These are phyloP conservation scores for Shiraia sp. DNA, from an alignment of 2,329 filamentous ascomycete species.

Conservation along the genomic window DNA sequence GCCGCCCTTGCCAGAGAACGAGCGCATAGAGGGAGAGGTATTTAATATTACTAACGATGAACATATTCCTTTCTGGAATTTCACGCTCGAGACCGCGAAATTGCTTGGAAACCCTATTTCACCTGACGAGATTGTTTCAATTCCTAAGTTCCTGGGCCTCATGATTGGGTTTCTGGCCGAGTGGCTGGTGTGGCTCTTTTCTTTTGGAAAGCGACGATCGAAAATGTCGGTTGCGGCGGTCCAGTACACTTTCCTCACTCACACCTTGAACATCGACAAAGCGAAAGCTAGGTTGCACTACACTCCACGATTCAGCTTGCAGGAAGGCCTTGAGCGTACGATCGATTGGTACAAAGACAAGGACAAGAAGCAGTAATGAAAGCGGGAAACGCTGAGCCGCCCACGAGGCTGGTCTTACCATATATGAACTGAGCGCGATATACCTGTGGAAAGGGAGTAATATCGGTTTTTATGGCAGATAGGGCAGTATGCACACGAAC, in stretches of 20 bases:
- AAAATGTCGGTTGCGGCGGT: conserved; percentile 6
- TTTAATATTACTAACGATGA: conserved; percentile 20
- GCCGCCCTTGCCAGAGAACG: conserved; percentile 3
- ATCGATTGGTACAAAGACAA: conserved; percentile 7
- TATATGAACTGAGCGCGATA: too few relatives aligned
- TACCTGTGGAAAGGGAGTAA: too few relatives aligned
- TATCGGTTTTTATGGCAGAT: too few relatives aligned
- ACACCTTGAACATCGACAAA: conserved; percentile 12
- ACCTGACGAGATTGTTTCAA: conserved; percentile 1
- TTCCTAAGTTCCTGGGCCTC: conserved; percentile 5
- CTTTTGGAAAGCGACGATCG: conserved; percentile 9
- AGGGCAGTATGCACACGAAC: too few relatives aligned
- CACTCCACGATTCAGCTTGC: conserved; percentile 5
- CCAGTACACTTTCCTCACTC: conserved; percentile 6
- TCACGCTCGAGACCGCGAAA: conserved; percentile 1
- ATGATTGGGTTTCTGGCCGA: conserved; percentile 6
- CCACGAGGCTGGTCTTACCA: too few relatives aligned
- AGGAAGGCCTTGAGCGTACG: conserved; percentile 8
- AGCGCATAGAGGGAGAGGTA: conserved; percentile 16
- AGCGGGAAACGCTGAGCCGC: too few relatives aligned
- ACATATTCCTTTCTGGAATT: conserved; percentile 15
- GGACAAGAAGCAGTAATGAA: too few relatives aligned
- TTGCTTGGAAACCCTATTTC: conserved; percentile 6
- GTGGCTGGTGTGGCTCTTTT: conserved; percentile 11
- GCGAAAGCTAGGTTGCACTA: conserved; percentile 8